Evolutionary conservation across 1,139 yeast genomes (phyloP), one percentile per base, ranked within the genome.

Genomic region (Yarrowia galli): DNA sequence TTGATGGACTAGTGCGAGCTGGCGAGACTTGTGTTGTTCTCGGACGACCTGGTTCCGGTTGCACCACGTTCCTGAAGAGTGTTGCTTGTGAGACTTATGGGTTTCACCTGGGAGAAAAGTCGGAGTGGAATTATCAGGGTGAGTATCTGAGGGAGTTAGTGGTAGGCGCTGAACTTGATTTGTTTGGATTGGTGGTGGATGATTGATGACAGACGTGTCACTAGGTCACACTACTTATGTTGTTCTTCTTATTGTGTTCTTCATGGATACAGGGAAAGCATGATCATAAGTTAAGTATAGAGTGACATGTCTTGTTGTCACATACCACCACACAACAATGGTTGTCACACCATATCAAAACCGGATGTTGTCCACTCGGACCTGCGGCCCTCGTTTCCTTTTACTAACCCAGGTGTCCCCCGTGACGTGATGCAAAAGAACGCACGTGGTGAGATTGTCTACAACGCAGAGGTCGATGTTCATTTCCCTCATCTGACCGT

Each of bases 21-120:
- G 93, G 96, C 67, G 91, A 89, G 73, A 81, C 90, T 67, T 84
- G 91, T 5, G 91, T 90, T 65, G 96, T 89, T 0, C 79, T 89
- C 49, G 96, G 96, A 53, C 85, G 93, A 76, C 96, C 96, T 0
- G 96, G 96, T 74, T 86, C 93, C 32, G 97, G 97, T 69, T 91
- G 96, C 78, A 85, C 96, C 2, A 89, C 97, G 1, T 83, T 89
- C 67, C 79, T 91, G 74, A 89, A 89, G 73, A 84, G 95, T 0
- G 83, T 90, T 69, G 85, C 93, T 7, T 78, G 89, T 45, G 86
- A 87, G 71, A 89, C 93, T 6, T 86, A 88, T 75, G 96, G 96
- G 66, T 90, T 89, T 76, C 79, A 85, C 53, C 74, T 89, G 54
- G 87, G 83, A 67, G 78, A 81, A 58, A 84, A 84, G 40, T 82